Evolutionary conservation across 768 basidiomycete genomes (phyloP), one percentile per base, ranked within the genome.

Genomic region (Lactarius vividus): DNA sequence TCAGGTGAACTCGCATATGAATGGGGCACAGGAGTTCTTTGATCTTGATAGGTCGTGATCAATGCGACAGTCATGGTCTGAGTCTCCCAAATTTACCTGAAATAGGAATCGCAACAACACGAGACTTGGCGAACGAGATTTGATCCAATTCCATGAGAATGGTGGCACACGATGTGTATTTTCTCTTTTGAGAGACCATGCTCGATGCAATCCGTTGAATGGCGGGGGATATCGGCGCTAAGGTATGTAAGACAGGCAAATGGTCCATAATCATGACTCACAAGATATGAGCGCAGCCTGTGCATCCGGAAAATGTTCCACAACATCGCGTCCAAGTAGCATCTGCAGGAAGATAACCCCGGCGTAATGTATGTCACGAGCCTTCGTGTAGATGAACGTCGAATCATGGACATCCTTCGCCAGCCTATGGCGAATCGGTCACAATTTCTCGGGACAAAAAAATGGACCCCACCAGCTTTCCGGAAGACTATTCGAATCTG

Each of bases 301-400:
- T 2, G 84, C 81, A 63, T 86, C 84, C 33, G 77, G 75, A 70
- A 80, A 89, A 53, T 80, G 68, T 3, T 75, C 71, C 62, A 81
- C 82, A 10, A 91, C 87, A 68, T 91, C 84, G 59, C 86, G 76
- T 0, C 95, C 95, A n/a, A 88, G 77, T 15, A 96, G 75, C 91
- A 96, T 93, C 75, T 96, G 92, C 59, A 94, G 71, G 44, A 95
- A 78, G 2, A 94, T 82, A 29, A 96, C 83, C 0, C 91, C 94
- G 0, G 87, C 85, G 53, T 85, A 83, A 76, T 95, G 94, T 11
- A 96, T 87, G 71, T 97, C 95, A 33, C 94, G 83, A 49, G 85
- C 80, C 46, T 82, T 85, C 10, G 91, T 89, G 73, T 95, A 95
- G 54, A 86, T 72, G n/a, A 93, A 79, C 0, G 88, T 88, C 29